Percentiles rank a stretch among this genome's conserved stretches.
phyloP scores from a whole-genome alignment of 1,284 basidiomycete species.

The Leccinum griseonigrum region DNA sequence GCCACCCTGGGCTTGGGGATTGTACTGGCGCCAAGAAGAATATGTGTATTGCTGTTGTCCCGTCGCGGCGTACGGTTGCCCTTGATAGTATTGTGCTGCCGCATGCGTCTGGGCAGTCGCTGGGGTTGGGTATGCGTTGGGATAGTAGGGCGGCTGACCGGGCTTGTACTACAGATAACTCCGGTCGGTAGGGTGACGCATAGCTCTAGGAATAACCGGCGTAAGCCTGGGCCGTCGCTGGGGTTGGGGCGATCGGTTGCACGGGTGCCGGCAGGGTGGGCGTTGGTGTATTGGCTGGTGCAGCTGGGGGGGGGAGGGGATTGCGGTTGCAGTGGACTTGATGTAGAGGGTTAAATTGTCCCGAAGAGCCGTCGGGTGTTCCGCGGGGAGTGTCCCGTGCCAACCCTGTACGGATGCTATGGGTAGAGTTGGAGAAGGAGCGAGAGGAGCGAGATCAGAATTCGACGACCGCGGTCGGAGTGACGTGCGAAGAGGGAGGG shows the following conservation, averaged over 20 bases:
- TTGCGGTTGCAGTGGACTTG: constrained; percentile 48
- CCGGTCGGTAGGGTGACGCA: constrained; percentile 30
- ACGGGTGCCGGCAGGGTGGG: constrained; percentile 26
- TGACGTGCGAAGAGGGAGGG: constrained; percentile 63
- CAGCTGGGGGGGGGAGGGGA: constrained; percentile 23
- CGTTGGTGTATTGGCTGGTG: constrained; percentile 24
- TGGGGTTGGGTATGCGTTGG: constrained; percentile 25
- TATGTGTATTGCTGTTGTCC: constrained; percentile 35
- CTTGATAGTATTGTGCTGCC: constrained; percentile 31
- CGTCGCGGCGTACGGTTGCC: constrained; percentile 27
- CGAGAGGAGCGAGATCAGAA: constrained; percentile 42
- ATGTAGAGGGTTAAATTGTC: constrained; percentile 68
- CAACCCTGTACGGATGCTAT: constrained; percentile 58
- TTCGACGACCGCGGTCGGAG: constrained; percentile 60
- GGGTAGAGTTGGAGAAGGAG: constrained; percentile 69
- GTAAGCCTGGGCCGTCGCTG: constrained; percentile 28
- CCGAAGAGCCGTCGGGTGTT: constrained; percentile 55
- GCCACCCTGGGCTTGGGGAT: constrained; percentile 26
- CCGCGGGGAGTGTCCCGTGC: constrained; percentile 69
- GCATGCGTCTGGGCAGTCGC: constrained; percentile 26
- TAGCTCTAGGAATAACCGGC: constrained; percentile 27
- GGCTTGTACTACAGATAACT: constrained; percentile 32
- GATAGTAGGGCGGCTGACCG: constrained; percentile 33
- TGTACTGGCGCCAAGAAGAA: constrained; percentile 35
- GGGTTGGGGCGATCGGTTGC: constrained; percentile 21